A percentile compares a stretch with the other conserved stretches of the same genome.
These are phyloP conservation scores for Tulasnella sp. DNA, from an alignment of 768 basidiomycete species.

Conservation along the genomic window DNA sequence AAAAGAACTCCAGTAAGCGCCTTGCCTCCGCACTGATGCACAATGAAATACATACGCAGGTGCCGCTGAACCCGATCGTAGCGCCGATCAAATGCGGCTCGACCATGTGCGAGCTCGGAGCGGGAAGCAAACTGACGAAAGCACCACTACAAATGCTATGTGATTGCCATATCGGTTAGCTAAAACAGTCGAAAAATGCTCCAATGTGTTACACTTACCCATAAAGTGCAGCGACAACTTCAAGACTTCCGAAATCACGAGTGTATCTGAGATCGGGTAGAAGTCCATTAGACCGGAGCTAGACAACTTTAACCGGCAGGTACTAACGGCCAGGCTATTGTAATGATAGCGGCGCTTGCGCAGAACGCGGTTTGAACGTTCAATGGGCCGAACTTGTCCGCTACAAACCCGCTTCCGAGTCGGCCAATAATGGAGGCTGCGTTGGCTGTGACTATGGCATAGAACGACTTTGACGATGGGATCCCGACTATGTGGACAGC, in stretches of 20 bases:
- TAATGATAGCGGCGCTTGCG: constrained; percentile 41
- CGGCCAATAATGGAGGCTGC: constrained; percentile 23
- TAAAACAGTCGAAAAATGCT: neutral
- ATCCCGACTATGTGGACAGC: constrained; percentile 15
- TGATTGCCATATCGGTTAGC: neutral
- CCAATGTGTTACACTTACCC: constrained; percentile 35
- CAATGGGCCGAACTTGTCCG: constrained; percentile 37
- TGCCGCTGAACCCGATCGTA: constrained; percentile 13
- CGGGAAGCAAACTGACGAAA: constrained; percentile 25
- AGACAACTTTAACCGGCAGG: neutral
- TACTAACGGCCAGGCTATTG: constrained; percentile 62
- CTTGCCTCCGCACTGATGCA: neutral
- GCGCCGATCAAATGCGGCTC: constrained; percentile 3
- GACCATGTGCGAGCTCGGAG: constrained; percentile 13
- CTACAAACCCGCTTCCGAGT: constrained; percentile 20
- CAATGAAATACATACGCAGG: neutral
- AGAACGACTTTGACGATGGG: constrained; percentile 12
- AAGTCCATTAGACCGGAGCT: neutral
- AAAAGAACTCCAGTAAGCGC: constrained; percentile 3
- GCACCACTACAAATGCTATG: constrained; percentile 48
- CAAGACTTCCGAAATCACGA: constrained; percentile 31
- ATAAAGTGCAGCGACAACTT: constrained; percentile 48
- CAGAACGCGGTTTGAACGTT: constrained; percentile 60
- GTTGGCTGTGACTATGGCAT: constrained; percentile 21
- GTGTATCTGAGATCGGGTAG: neutral